Evolutionary conservation across 768 basidiomycete genomes (phyloP).

Genomic region (Leccinum longicurvipes): DNA sequence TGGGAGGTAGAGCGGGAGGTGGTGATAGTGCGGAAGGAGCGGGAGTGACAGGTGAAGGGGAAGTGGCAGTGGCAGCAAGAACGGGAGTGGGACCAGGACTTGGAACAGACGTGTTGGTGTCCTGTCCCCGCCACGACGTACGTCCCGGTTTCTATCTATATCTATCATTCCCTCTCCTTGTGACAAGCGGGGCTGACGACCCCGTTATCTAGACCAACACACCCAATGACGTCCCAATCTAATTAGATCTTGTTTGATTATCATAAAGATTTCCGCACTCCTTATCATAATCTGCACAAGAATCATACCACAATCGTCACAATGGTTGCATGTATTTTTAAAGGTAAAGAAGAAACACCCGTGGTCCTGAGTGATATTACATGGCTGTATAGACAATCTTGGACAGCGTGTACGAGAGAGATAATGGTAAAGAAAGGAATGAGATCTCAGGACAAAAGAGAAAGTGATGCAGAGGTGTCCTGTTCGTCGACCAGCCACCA

Average conservation of each 20-base stretch:
- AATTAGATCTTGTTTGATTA: not conserved
- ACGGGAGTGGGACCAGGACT: not conserved
- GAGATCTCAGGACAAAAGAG: too few relatives aligned
- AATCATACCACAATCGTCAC: not conserved
- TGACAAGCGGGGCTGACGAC: not conserved
- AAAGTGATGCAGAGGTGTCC: not conserved
- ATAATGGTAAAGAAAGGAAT: not conserved
- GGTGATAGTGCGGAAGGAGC: too few relatives aligned
- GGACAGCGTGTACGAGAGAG: conserved; percentile 6
- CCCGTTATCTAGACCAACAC: not conserved
- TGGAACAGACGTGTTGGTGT: not conserved
- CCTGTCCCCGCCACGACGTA: not conserved
- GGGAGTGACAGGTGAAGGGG: not conserved
- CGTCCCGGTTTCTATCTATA: not conserved
- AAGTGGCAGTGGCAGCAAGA: not conserved
- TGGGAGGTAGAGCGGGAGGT: too few relatives aligned
- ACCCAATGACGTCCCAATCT: not conserved
- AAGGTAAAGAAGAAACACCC: not conserved
- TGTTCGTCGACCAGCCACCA: not conserved
- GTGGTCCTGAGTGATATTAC: conserved; percentile 24
- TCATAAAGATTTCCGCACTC: too few relatives aligned
- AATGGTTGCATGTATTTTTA: conserved; percentile 9
- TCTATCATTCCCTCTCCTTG: not conserved
- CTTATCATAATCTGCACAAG: not conserved
- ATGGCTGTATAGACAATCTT: conserved; percentile 19